These are phyloP conservation scores for Mycena rebaudengoi DNA, from an alignment of 768 basidiomycete genomes.

Conservation along the genomic window DNA sequence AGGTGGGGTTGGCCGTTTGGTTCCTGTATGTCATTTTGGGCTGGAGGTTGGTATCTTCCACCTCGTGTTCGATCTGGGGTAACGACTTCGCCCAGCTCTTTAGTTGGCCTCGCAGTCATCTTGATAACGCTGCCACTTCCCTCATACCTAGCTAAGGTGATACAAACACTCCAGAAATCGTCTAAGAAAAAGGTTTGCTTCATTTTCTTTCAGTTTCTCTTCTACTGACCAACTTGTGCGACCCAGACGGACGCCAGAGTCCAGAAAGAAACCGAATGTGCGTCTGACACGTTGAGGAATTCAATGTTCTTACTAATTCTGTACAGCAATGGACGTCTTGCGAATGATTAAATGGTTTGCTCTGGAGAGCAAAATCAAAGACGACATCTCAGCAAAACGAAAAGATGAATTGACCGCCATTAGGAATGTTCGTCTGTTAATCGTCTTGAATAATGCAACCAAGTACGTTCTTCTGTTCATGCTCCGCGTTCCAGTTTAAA, in stretches of 20 bases:
- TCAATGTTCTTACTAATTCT: slow-evolving; percentile 26
- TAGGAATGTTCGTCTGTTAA: slow-evolving; percentile 50
- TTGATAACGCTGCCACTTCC: slow-evolving; percentile 53
- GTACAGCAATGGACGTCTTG: slow-evolving; percentile 49
- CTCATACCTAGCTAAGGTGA: slow-evolving; percentile 45
- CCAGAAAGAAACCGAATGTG: slow-evolving; percentile 55
- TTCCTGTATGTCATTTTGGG: slow-evolving; percentile 40
- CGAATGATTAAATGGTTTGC: slow-evolving; percentile 66
- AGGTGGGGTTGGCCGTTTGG: slow-evolving; percentile 29
- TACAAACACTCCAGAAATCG: slow-evolving; percentile 46
- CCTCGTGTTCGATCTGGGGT: neutral
- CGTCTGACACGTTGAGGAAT: slow-evolving; percentile 40
- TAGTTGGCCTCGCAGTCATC: slow-evolving; percentile 54
- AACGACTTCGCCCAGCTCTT: slow-evolving; percentile 34
- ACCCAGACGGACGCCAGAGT: slow-evolving; percentile 61
- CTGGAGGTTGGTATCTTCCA: slow-evolving; percentile 32
- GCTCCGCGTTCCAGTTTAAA: neutral
- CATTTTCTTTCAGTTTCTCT: neutral
- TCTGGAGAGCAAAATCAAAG: slow-evolving; percentile 54
- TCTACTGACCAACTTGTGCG: neutral
- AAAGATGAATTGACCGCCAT: slow-evolving; percentile 55
- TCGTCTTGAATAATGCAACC: slow-evolving; percentile 45
- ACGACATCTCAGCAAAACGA: slow-evolving; percentile 52
- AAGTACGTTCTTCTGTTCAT: slow-evolving; percentile 41
- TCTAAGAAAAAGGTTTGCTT: slow-evolving; percentile 38